These are phyloP conservation scores for Paraurostyla sp. DNA, from an alignment of 73 alveolate species.

Conservation along the genomic window DNA sequence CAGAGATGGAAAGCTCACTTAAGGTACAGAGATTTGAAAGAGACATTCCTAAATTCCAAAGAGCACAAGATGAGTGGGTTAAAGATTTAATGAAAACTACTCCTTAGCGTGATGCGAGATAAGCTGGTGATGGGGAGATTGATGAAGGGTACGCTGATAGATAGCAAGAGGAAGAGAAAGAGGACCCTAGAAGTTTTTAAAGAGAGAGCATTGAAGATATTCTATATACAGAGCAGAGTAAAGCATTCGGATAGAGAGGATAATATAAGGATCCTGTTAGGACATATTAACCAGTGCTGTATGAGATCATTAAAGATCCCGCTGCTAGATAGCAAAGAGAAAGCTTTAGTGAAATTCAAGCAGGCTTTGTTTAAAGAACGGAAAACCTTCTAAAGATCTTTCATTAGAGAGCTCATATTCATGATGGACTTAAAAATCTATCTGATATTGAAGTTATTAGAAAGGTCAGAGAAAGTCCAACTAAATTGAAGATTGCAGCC, in stretches of 20 bases:
- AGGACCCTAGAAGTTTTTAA: neutral
- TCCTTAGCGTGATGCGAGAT: too few relatives aligned
- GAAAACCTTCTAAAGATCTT: constrained; percentile 53
- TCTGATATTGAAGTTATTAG: constrained; percentile 40
- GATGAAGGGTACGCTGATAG: too few relatives aligned
- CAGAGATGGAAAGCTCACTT: constrained; percentile 67
- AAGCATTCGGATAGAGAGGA: neutral
- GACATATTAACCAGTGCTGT: constrained; percentile 65
- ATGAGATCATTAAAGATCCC: constrained; percentile 60
- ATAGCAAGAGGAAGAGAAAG: neutral
- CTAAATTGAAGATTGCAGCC: constrained; percentile 56
- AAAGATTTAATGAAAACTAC: neutral
- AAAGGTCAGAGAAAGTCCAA: constrained; percentile 71
- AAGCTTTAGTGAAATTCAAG: constrained; percentile 33
- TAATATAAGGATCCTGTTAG: neutral
- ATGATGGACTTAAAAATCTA: constrained; percentile 71
- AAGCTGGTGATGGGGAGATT: too few relatives aligned
- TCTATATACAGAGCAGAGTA: neutral
- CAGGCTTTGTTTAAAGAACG: constrained; percentile 38
- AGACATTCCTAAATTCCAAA: constrained; percentile 58
- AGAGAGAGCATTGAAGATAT: constrained; percentile 22
- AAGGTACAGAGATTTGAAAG: constrained; percentile 69
- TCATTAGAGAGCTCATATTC: constrained; percentile 69
- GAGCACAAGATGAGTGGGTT: constrained; percentile 50
- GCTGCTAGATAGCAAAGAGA: neutral